Conservation (phyloP, 768 basidiomycete genomes). For the Tulasnella calospora region DNA sequence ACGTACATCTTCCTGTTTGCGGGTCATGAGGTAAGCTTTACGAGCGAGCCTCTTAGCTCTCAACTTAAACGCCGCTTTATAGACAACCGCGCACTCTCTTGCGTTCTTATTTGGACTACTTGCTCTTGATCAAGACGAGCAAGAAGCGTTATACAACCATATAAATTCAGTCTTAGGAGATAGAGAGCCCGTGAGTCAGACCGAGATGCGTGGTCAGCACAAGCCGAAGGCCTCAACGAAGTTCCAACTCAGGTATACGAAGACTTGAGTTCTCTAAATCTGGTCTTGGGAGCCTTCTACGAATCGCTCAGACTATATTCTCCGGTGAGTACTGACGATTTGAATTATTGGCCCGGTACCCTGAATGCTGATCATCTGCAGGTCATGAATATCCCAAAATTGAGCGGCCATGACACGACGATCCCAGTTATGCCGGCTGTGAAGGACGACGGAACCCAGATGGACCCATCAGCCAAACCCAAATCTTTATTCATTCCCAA, state of each 20-base stretch:
- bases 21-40: slow-evolving; percentile 9
- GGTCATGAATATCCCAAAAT: slow-evolving; percentile 3
- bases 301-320: neutral
- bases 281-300: slow-evolving; percentile 1
- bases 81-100: slow-evolving; percentile 21
- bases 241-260: neutral
- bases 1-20: slow-evolving; percentile 14
- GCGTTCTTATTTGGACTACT: slow-evolving; percentile 22
- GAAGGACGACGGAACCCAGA: neutral
- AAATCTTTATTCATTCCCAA: neutral
- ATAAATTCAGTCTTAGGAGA: slow-evolving; percentile 12
- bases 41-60: neutral
- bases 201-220: neutral
- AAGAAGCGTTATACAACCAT: slow-evolving; percentile 16
- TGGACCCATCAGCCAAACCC: neutral
- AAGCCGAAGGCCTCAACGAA: neutral
- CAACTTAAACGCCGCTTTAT: too few relatives aligned
- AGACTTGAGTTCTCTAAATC: neutral
- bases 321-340: neutral
- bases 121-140: slow-evolving; percentile 16
- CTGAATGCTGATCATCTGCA: neutral
- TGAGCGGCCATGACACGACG: neutral
- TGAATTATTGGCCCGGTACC: too few relatives aligned
- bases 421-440: neutral
- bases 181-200: neutral